A percentile compares a stretch with the other conserved stretches of the same genome.
These are phyloP conservation scores for Lanmaoa rubissima DNA, from an alignment of 768 basidiomycete species.

Conservation along the genomic window DNA sequence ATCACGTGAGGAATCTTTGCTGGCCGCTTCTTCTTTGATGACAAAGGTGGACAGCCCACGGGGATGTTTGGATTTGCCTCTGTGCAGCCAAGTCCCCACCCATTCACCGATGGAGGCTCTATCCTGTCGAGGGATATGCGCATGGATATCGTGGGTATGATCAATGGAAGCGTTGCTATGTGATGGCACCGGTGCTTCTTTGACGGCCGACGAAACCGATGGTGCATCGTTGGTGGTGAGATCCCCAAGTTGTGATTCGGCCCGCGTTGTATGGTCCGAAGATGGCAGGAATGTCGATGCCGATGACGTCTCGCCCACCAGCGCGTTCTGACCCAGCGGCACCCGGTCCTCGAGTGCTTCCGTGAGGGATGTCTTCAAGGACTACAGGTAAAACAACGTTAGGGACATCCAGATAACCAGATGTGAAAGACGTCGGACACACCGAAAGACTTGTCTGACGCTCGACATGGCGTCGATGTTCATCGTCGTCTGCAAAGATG, in stretches of 20 bases:
- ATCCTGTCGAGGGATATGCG: conserved; percentile 30
- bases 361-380: conserved; percentile 44
- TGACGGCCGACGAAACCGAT: not conserved
- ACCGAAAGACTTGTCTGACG: conserved; percentile 62
- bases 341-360: conserved; percentile 54
- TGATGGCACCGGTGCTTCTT: conserved; percentile 6
- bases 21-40: conserved; percentile 24
- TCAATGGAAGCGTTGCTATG: not conserved
- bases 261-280: not conserved
- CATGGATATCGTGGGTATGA: conserved; percentile 11
- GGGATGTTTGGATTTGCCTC: conserved; percentile 41
- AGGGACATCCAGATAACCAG: not conserved
- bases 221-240: not conserved
- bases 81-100: conserved; percentile 76
- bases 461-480: conserved; percentile 45
- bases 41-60: conserved; percentile 17
- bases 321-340: conserved; percentile 27
- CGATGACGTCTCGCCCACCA: conserved; percentile 21
- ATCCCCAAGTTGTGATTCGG: conserved; percentile 1
- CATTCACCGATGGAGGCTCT: conserved; percentile 56
- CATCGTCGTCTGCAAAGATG: conserved; percentile 52
- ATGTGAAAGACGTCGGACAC: conserved; percentile 17
- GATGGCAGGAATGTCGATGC: conserved; percentile 8
- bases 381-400: conserved; percentile 29
- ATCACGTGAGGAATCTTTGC: conserved; percentile 22